Conservation (phyloP, 2,329 filamentous ascomycete species). For the Paraphaeosphaeria minitans region DNA sequence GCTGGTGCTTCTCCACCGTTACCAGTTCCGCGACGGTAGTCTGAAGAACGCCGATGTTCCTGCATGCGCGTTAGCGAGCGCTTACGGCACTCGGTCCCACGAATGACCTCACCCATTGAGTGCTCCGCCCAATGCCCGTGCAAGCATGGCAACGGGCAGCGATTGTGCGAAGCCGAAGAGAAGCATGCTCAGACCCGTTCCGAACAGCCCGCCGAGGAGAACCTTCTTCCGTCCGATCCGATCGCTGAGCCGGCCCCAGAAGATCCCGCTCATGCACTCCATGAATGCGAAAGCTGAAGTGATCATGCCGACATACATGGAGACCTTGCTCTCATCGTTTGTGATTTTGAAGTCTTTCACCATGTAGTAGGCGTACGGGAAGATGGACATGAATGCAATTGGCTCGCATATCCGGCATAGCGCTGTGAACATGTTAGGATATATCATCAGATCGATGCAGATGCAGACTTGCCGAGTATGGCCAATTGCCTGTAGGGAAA, state of each 20-base stretch:
- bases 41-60: slow-evolving; percentile 92
- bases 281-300: slow-evolving; percentile 96
- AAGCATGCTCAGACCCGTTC: slow-evolving; percentile 90
- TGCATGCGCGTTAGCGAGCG: slow-evolving; percentile 48
- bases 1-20: slow-evolving; percentile 90
- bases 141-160: slow-evolving; percentile 80
- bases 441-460: neutral
- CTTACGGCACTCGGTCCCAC: slow-evolving; percentile 26
- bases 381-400: slow-evolving; percentile 99
- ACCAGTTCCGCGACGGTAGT: slow-evolving; percentile 95
- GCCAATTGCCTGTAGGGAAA: slow-evolving; percentile 66
- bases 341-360: slow-evolving; percentile 88
- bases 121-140: slow-evolving; percentile 85
- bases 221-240: slow-evolving; percentile 91
- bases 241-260: slow-evolving; percentile 94
- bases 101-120: slow-evolving; percentile 77
- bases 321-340: slow-evolving; percentile 76
- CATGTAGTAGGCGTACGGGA: slow-evolving; percentile 99
- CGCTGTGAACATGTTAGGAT: slow-evolving; percentile 56
- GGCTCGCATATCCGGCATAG: slow-evolving; percentile 96
- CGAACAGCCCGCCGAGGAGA: slow-evolving; percentile 83
- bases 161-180: slow-evolving; percentile 89
- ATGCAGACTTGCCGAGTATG: slow-evolving; percentile 54
- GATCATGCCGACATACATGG: slow-evolving; percentile 92
- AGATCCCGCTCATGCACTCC: slow-evolving; percentile 88